Conservation (phyloP, 2,329 filamentous ascomycete species). For the Stachybotrys chartarum region DNA sequence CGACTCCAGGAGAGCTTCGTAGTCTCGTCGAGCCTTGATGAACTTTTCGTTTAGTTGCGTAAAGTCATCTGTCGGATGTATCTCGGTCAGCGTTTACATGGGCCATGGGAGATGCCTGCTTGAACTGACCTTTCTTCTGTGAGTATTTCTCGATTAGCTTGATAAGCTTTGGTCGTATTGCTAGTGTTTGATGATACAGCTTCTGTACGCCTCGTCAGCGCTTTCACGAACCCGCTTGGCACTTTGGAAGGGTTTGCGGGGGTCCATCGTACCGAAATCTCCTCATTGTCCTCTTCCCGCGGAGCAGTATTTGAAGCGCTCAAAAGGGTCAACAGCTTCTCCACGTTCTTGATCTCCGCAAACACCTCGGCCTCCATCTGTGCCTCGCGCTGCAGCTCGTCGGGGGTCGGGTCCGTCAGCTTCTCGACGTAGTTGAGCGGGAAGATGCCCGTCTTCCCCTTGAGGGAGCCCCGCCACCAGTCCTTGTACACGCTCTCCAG, state of each 20-base stretch:
- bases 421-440: slow-evolving; percentile 99
- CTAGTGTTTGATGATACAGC: slow-evolving; percentile 85
- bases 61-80: slow-evolving; percentile 68
- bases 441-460: slow-evolving; percentile 95
- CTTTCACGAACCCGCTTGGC: neutral
- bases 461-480: slow-evolving; percentile 96
- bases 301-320: slow-evolving; percentile 78
- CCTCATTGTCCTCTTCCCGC: slow-evolving; percentile 88
- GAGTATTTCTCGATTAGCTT: slow-evolving; percentile 98
- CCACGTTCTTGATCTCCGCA: slow-evolving; percentile 57
- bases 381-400: slow-evolving; percentile 90
- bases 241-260: no score
- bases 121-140: slow-evolving; percentile 79
- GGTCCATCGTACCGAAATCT: slow-evolving; percentile 65
- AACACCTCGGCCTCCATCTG: slow-evolving; percentile 79
- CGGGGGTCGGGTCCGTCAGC: slow-evolving; percentile 84
- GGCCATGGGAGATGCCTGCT: neutral
- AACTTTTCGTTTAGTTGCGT: slow-evolving; percentile 99
- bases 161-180: slow-evolving; percentile 93
- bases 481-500: slow-evolving; percentile 98
- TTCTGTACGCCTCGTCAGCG: slow-evolving; percentile 37
- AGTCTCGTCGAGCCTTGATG: slow-evolving; percentile 95
- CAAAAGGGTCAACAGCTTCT: slow-evolving; percentile 74
- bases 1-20: slow-evolving; percentile 89
- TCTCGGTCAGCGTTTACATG: neutral